Conservation (phyloP, 225 moss, liverwort and hornwort genomes). For the Neckera pumila region DNA sequence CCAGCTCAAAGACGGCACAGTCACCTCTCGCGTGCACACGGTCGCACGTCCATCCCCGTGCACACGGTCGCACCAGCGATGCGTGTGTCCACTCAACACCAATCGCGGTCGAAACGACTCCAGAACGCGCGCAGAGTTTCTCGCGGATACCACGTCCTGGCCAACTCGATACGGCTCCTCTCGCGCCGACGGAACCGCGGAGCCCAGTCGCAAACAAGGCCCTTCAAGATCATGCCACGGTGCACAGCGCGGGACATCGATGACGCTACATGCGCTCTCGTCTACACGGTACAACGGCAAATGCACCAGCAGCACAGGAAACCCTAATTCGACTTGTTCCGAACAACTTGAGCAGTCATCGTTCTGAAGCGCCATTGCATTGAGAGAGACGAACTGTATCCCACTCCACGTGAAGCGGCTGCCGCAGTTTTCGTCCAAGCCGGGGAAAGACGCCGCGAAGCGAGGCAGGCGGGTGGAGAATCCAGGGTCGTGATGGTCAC, state of each 20-base stretch:
- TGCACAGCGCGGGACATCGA: constrained; percentile 50
- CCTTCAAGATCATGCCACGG: constrained; percentile 60
- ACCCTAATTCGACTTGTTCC: background rate
- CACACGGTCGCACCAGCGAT: constrained; percentile 49
- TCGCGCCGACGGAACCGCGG: background rate
- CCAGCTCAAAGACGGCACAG: constrained; percentile 54
- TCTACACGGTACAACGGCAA: constrained; percentile 37
- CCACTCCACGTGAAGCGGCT: constrained; percentile 25
- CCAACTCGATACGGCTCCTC: constrained; percentile 29
- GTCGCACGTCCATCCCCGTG: constrained; percentile 42
- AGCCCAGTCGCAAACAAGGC: constrained; percentile 18
- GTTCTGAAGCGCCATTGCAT: constrained; percentile 41
- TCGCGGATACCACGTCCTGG: constrained; percentile 24
- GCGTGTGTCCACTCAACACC: constrained; percentile 49
- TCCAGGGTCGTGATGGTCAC: constrained; percentile 38
- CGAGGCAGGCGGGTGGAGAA: constrained; percentile 30
- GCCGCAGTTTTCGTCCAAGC: constrained; percentile 23
- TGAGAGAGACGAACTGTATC: constrained; percentile 32
- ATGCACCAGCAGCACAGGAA: constrained; percentile 34
- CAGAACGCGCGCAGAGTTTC: constrained; percentile 14
- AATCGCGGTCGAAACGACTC: constrained; percentile 33
- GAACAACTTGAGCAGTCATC: constrained; percentile 19
- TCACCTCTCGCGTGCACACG: constrained; percentile 35
- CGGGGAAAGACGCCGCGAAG: constrained; percentile 39
- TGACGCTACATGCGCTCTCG: constrained; percentile 14